phyloP scores from a whole-genome alignment of 1,139 yeast species.

The Magnusiomyces paraingens region DNA sequence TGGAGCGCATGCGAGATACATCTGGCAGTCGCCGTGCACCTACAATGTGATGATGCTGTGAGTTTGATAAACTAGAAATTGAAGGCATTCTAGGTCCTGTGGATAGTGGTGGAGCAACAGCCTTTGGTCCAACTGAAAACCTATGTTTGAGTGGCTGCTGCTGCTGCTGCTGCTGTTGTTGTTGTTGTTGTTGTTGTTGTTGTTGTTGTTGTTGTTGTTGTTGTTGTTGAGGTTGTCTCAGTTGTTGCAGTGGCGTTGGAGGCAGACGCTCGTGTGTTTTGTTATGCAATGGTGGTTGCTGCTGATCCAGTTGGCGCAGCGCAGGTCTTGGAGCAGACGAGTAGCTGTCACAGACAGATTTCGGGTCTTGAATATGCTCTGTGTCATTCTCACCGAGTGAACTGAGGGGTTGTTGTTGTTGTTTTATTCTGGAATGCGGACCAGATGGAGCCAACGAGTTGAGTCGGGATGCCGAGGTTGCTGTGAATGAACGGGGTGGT shows the following conservation, averaged over 20 bases:
- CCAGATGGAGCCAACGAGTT: too few relatives aligned
- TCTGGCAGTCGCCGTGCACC: too few relatives aligned
- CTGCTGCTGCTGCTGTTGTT: conserved; percentile 6
- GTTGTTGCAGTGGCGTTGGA: conserved; percentile 3
- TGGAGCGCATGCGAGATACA: too few relatives aligned
- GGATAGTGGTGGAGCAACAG: too few relatives aligned
- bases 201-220: background rate
- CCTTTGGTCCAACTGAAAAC: too few relatives aligned
- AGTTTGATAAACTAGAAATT: too few relatives aligned
- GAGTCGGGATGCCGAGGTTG: background rate
- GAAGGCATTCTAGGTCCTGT: too few relatives aligned
- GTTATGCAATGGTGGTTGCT: background rate
- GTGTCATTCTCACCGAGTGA: too few relatives aligned
- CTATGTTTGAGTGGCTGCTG: conserved; percentile 11
- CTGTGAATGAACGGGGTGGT: conserved; percentile 5
- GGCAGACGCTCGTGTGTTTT: background rate
- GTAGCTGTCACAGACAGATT: background rate
- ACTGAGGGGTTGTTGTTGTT: too few relatives aligned
- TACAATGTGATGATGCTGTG: too few relatives aligned
- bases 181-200: background rate
- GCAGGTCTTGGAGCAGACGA: background rate
- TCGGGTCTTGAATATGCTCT: too few relatives aligned
- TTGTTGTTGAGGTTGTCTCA: background rate
- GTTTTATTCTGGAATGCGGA: too few relatives aligned
- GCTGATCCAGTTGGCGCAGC: background rate